Conservation (phyloP, 1,284 basidiomycete species). For the Abortiporus biennis region DNA sequence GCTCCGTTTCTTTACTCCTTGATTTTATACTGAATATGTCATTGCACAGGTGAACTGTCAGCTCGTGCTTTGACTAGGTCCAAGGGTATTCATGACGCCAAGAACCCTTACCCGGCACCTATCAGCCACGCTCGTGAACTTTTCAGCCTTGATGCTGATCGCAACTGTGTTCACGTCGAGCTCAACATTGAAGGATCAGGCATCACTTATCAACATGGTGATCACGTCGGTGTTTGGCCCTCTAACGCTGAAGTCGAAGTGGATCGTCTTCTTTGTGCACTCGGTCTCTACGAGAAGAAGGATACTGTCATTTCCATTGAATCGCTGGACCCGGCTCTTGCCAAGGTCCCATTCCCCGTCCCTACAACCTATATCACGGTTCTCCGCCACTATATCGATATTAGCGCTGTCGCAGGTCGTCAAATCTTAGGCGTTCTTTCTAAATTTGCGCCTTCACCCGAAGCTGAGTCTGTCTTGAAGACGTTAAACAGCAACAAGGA, state of each 20-base stretch:
- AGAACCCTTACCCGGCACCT: conserved; percentile 93
- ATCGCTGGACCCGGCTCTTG: conserved; percentile 94
- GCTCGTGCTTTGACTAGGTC: conserved; percentile 86
- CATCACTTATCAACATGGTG: conserved; percentile 97
- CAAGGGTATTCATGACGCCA: conserved; percentile 92
- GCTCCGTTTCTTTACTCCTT: conserved; percentile 5
- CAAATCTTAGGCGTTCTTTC: conserved; percentile 86
- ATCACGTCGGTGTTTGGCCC: conserved; percentile 98
- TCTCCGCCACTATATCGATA: conserved; percentile 95
- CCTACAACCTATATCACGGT: conserved; percentile 95
- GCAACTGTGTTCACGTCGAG: conserved; percentile 95
- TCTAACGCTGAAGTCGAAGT: conserved; percentile 92
- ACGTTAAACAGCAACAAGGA: conserved; percentile 86
- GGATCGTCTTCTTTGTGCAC: conserved; percentile 79
- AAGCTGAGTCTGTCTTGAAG: conserved; percentile 72
- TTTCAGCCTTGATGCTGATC: conserved; percentile 68
- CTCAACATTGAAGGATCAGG: conserved; percentile 94
- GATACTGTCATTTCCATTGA: conserved; percentile 86
- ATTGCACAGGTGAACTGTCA: conserved; percentile 74
- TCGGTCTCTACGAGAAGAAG: conserved; percentile 79
- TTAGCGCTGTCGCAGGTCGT: conserved; percentile 88
- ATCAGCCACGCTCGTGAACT: conserved; percentile 79
- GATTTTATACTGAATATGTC: background rate
- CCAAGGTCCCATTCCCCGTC: conserved; percentile 98
- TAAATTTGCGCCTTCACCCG: conserved; percentile 82